Evolutionary conservation across 768 basidiomycete genomes (phyloP).

Genomic region (Mycena vulgaris): DNA sequence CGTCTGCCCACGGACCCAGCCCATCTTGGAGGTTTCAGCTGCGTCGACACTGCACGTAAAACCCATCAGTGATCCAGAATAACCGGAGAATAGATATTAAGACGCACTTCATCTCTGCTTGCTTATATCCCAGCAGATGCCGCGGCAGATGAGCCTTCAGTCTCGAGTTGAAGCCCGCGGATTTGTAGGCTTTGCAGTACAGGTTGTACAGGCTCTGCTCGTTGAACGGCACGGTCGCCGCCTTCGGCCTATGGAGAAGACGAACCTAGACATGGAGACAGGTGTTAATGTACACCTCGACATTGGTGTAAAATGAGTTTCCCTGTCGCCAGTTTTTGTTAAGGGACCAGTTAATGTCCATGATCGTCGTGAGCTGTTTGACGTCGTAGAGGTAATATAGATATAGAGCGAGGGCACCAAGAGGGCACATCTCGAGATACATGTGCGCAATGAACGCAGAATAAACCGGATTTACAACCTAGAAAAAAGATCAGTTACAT

Average conservation of each 20-base stretch:
- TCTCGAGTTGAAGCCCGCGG: background rate
- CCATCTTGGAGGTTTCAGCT: background rate
- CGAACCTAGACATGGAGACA: background rate
- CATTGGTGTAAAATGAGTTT: too few species aligned
- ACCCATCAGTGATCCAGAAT: background rate
- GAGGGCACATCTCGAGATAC: constrained; percentile 16
- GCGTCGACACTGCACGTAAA: background rate
- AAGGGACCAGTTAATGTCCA: constrained; percentile 3
- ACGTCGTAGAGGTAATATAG: constrained; percentile 9
- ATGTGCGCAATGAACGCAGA: constrained; percentile 14
- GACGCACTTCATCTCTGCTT: background rate
- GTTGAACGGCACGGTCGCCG: background rate
- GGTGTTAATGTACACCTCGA: too few species aligned
- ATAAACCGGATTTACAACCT: constrained; percentile 20
- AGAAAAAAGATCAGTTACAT: background rate
- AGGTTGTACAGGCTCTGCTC: background rate
- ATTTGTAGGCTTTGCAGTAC: background rate
- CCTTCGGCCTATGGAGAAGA: background rate
- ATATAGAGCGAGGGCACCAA: constrained; percentile 17
- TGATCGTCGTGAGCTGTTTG: background rate
- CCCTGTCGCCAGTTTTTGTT: constrained; percentile 2
- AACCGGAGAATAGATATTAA: background rate
- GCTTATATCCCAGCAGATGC: background rate
- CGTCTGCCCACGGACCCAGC: background rate
- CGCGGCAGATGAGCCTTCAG: background rate